A percentile compares a stretch with the other conserved stretches of the same genome.
These are phyloP conservation scores for Leccinum longicurvipes DNA, from an alignment of 768 basidiomycete species.

Conservation along the genomic window DNA sequence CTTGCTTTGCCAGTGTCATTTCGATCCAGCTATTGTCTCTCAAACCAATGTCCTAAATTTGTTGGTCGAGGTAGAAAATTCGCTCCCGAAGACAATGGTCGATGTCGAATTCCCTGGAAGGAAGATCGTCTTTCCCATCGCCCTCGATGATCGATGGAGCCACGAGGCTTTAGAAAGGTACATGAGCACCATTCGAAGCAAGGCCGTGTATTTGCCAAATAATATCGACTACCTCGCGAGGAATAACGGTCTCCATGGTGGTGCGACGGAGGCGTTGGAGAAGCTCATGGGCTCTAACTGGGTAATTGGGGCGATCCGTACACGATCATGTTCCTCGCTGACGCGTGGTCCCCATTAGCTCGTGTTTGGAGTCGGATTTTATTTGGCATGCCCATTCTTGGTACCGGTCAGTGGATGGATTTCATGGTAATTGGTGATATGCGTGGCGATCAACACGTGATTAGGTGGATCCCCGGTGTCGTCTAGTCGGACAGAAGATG, in stretches of 20 bases:
- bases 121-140: constrained; percentile 57
- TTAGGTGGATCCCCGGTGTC: constrained; percentile 55
- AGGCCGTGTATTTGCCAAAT: constrained; percentile 64
- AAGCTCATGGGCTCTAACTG: constrained; percentile 49
- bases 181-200: constrained; percentile 50
- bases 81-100: constrained; percentile 39
- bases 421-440: neutral
- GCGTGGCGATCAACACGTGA: neutral
- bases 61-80: constrained; percentile 37
- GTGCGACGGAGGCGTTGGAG: constrained; percentile 40
- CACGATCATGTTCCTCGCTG: neutral
- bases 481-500: constrained; percentile 69
- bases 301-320: constrained; percentile 31
- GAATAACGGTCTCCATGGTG: constrained; percentile 54
- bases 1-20: constrained; percentile 41
- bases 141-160: constrained; percentile 57
- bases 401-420: constrained; percentile 44
- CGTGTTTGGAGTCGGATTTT: constrained; percentile 61
- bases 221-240: constrained; percentile 65
- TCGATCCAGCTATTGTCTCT: constrained; percentile 39
- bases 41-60: constrained; percentile 42
- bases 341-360: constrained; percentile 38
- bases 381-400: constrained; percentile 61
- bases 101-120: constrained; percentile 49
- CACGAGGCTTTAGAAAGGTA: constrained; percentile 55